Conservation (phyloP, 2,329 filamentous ascomycete genomes). For the Arthrocladium fulminans region DNA sequence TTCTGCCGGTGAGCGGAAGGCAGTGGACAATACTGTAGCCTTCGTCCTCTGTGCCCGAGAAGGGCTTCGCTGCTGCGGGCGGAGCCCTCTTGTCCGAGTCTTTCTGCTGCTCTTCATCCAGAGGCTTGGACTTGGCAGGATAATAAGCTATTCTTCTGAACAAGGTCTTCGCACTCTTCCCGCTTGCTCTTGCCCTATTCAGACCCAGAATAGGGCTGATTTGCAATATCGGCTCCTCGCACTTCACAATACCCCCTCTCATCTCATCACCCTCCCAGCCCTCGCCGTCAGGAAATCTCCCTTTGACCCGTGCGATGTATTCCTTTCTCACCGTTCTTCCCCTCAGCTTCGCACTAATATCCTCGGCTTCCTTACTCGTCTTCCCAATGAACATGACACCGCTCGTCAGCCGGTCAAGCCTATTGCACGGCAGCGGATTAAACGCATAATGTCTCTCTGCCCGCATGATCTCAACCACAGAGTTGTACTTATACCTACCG, state of each 20-base stretch:
- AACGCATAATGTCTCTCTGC: constrained; percentile 55
- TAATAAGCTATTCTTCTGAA: constrained; percentile 94
- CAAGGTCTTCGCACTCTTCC: constrained; percentile 80
- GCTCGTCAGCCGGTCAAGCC: constrained; percentile 87
- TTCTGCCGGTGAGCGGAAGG: constrained; percentile 83
- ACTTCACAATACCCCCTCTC: constrained; percentile 61
- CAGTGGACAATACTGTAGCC: constrained; percentile 95
- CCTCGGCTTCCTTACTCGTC: constrained; percentile 67
- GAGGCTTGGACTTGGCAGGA: constrained; percentile 39
- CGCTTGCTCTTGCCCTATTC: constrained; percentile 87
- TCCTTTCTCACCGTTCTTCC: constrained; percentile 83
- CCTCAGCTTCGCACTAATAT: constrained; percentile 66
- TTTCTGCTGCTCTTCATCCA: not conserved
- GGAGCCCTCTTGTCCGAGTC: constrained; percentile 19
- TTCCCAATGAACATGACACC: constrained; percentile 99
- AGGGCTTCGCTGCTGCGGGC: constrained; percentile 24
- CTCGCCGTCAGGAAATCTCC: constrained; percentile 70
- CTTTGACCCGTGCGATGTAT: constrained; percentile 84
- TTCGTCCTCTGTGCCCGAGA: constrained; percentile 40
- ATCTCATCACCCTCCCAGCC: constrained; percentile 18
- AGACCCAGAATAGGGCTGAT: constrained; percentile 92
- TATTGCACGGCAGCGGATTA: constrained; percentile 68
- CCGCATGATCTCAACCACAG: constrained; percentile 85
- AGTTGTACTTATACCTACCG: constrained; percentile 92
- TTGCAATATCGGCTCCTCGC: constrained; percentile 84